Evolutionary conservation across 768 basidiomycete genomes (phyloP), one percentile per base, ranked within the genome.

Genomic region (Pulveroboletus sp.): DNA sequence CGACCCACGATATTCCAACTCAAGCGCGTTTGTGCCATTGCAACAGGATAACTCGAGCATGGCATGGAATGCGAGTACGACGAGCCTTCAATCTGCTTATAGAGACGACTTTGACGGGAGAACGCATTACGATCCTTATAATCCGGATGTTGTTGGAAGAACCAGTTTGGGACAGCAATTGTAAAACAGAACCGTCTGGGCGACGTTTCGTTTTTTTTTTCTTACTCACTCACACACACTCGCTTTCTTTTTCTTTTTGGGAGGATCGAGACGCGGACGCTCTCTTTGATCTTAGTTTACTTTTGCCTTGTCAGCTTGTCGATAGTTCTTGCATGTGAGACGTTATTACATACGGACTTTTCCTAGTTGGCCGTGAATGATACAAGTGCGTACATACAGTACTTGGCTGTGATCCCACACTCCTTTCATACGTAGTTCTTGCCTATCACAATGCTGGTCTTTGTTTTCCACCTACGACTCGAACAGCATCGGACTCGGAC

Each of bases 1-100:
- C 20, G 58, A 43, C 10, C 37, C 33, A 36, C 69, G 81, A 34
- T 67, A 67, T 68, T 82, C 83, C 53, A 80, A 85, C 69, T 81
- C 83, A 58, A 84, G 82, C 53, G 78, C 84, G 31, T 87, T 88
- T 59, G 71, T 85, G 43, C 86, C 87, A n/a, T 64, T 89, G 58
- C 78, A 80, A 55, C 83, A 84, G 62, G 78, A 77, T 47, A 82
- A 80, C 59, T 57, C 71, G 46, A 80, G 76, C 57, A 74, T 72
- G 56, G 73, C 76, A 40, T 84, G 82, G 82, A 80, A 80, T 55
- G 71, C 73, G 40, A 85, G 82, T 62, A 73, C 64, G 17, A 62
- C 65, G 31, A 77, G 73, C 58, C 61, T 84, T 55, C 64, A 69
- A 32, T 58, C 69, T 24, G 70, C 72, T 16, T 72, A 71, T 56